Evolutionary conservation across 371 early-diverging fungal genomes (phyloP), one percentile per base, ranked within the genome.

Genomic region (Mortierella sp.): DNA sequence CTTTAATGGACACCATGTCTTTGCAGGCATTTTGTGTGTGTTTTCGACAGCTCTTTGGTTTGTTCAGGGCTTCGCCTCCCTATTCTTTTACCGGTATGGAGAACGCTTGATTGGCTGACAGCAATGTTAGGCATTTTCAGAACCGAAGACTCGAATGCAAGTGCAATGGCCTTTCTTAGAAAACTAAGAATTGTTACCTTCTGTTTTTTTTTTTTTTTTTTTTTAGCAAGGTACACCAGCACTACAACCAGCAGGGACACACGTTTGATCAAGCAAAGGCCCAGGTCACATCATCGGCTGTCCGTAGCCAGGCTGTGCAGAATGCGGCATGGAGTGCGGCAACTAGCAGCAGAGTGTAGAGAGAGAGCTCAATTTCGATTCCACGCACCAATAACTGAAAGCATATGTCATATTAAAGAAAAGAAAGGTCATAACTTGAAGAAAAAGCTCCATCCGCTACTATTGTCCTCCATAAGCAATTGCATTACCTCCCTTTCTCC

Each of bases 191-290:
- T 39, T 44, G 30, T 7, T 42, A 3, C 1, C 1, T 15, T n/a
- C 14, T 48, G 12, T 43, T 44, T 55, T 23, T 19, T 23, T 23
- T 27, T 26, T n/a, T 14, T 30, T 24, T 28, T 51, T 56, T 89
- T 58, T 90, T 89, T 73, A 86, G 85, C 55, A 82, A 79, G 55
- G 92, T 93, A 8, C 87, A 92, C 79, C 80, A 79, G 48, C 92
- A 93, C 72, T 93, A 92, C 73, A 86, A 89, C 55, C 86, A 84
- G 28, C 89, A 87, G 17, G 95, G 96, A 21, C 95, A 94, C 76
- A 92, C 94, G 4, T 90, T 94, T 61, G 84, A 87, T 46, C 90
- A 90, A 61, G 95, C 96, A 50, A 93, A 93, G 79, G 82, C 85
- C 11, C 93, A 95, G 60, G 95, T 95, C 49, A 80, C 88, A 12